These are phyloP conservation scores for Neoarthrinium moseri DNA, from an alignment of 2,329 filamentous ascomycete species.

Conservation along the genomic window DNA sequence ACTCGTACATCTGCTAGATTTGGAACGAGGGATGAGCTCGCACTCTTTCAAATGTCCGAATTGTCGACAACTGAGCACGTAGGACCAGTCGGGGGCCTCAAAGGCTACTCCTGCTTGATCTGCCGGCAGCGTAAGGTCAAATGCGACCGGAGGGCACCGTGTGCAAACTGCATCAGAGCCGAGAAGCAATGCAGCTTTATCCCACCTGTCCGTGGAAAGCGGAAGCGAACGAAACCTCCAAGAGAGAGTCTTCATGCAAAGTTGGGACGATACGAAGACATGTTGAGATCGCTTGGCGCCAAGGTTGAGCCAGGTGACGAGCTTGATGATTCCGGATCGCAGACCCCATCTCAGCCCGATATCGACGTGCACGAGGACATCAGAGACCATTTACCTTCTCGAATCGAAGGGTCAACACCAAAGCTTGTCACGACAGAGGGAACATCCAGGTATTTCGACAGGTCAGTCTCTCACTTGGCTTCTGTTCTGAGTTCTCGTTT, in stretches of 20 bases:
- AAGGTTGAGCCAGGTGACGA: conserved; percentile 21
- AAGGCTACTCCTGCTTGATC: conserved; percentile 28
- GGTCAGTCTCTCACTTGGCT: conserved; percentile 11
- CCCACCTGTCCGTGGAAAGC: conserved; percentile 26
- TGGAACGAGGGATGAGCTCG: too few relatives aligned
- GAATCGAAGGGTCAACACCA: conserved; percentile 13
- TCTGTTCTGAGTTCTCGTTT: conserved; percentile 1
- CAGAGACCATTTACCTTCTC: not conserved
- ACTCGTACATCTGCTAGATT: too few relatives aligned
- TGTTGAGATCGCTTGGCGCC: conserved; percentile 18
- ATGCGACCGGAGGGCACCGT: conserved; percentile 39
- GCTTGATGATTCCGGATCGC: conserved; percentile 16
- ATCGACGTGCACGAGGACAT: conserved; percentile 14
- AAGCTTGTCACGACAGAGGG: conserved; percentile 19
- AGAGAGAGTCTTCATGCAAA: conserved; percentile 21
- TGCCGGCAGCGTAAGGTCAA: conserved; percentile 40
- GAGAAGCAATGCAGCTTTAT: conserved; percentile 32
- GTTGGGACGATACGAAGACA: conserved; percentile 18
- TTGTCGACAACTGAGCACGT: too few relatives aligned
- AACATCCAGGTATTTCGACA: conserved; percentile 22
- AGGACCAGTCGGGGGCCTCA: too few relatives aligned
- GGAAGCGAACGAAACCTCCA: conserved; percentile 19
- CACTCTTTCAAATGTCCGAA: too few relatives aligned
- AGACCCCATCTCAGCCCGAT: conserved; percentile 17
- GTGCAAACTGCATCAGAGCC: conserved; percentile 42